Evolutionary conservation across 768 basidiomycete species (phyloP).

Genomic region (Postia placenta): DNA sequence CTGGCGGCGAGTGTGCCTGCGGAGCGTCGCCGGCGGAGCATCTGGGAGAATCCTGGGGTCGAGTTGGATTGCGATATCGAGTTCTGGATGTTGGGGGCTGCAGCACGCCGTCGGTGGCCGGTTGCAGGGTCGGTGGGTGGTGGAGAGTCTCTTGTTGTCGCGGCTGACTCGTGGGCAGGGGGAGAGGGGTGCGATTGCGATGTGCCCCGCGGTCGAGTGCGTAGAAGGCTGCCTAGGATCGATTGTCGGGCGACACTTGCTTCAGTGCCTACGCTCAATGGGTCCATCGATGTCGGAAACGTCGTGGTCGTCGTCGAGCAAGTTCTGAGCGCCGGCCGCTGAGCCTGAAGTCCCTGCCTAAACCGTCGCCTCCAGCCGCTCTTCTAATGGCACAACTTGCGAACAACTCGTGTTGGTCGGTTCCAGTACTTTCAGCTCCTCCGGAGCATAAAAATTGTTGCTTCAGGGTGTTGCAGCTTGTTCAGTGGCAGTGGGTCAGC

Average conservation of each 20-base stretch:
- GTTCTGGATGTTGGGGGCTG: constrained; percentile 31
- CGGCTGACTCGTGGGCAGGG: constrained; percentile 30
- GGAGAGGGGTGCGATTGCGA: constrained; percentile 50
- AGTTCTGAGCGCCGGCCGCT: too few species aligned
- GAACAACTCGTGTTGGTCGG: too few species aligned
- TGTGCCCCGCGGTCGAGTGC: constrained; percentile 60
- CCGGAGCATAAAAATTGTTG: too few species aligned
- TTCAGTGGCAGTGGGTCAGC: too few species aligned
- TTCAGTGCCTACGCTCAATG: constrained; percentile 20
- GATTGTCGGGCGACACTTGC: constrained; percentile 44
- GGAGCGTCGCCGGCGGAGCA: constrained; percentile 63
- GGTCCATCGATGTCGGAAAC: constrained; percentile 20
- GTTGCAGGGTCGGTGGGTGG: constrained; percentile 30
- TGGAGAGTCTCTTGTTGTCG: constrained; percentile 37
- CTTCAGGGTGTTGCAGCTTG: too few species aligned
- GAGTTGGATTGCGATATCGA: constrained; percentile 30
- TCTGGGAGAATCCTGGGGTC: constrained; percentile 46
- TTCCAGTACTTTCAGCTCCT: too few species aligned
- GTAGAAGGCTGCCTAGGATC: constrained; percentile 69
- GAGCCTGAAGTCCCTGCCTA: too few species aligned
- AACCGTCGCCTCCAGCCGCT: too few species aligned
- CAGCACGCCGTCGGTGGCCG: constrained; percentile 35
- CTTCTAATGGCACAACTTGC: too few species aligned
- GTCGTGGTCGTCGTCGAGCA: constrained; percentile 9
- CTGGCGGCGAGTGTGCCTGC: constrained; percentile 43